A percentile compares a stretch with the other conserved stretches of the same genome.
Conservation (phyloP, 306 rosid genomes). For the Cicer judaicum region DNA sequence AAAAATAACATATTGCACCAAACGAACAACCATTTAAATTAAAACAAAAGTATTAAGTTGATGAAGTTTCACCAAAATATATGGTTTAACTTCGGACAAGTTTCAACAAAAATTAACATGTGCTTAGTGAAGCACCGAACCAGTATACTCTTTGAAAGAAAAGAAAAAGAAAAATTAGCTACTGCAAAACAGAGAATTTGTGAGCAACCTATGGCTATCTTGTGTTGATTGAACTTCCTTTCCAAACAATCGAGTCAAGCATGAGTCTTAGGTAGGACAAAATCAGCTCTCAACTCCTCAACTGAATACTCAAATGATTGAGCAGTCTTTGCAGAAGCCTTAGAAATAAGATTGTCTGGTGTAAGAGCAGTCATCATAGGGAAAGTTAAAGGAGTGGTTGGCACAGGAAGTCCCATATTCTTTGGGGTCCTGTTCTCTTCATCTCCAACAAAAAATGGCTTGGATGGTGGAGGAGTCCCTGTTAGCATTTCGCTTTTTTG, state of each 20-base stretch:
- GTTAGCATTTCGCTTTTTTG: conserved; percentile 35
- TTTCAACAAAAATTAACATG: conserved; percentile 23
- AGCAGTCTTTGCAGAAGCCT: conserved; percentile 27
- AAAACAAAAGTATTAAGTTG: neutral
- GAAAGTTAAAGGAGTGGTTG: conserved; percentile 63
- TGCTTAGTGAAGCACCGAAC: conserved; percentile 34
- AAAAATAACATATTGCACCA: conserved; percentile 25
- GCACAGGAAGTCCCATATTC: conserved; percentile 49
- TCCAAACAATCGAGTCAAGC: conserved; percentile 38
- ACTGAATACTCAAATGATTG: conserved; percentile 58
- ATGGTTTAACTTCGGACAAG: conserved; percentile 9
- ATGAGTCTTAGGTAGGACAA: conserved; percentile 41
- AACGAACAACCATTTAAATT: neutral
- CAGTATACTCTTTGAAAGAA: neutral
- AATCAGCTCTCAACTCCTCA: conserved; percentile 69
- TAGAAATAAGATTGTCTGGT: conserved; percentile 51
- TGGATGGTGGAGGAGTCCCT: conserved; percentile 60
- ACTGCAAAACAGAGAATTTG: conserved; percentile 32
- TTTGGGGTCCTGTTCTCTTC: conserved; percentile 62
- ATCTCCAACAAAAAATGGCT: conserved; percentile 36
- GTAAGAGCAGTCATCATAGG: conserved; percentile 57
- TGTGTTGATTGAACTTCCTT: conserved; percentile 9
- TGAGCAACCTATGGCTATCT: conserved; percentile 27
- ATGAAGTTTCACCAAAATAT: neutral
- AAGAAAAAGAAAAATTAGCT: neutral